phyloP scores from a whole-genome alignment of 148 eudicot genomes.

The Camellia granthamiana region DNA sequence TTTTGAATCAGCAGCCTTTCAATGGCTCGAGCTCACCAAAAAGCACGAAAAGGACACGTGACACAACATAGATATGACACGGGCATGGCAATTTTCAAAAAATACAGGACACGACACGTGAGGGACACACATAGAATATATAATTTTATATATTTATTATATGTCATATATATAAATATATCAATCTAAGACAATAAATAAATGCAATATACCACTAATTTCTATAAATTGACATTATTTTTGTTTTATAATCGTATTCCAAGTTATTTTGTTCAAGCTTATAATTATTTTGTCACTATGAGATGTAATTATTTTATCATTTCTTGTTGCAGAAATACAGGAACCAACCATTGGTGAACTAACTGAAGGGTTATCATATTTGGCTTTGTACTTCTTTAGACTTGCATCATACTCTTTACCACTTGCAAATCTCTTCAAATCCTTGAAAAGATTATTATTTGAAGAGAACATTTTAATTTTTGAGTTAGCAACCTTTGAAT shows the following conservation, averaged over 20 bases:
- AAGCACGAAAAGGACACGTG: too few relatives aligned
- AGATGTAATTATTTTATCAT: conserved; percentile 5
- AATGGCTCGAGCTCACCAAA: conserved; percentile 12
- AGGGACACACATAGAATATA: too few relatives aligned
- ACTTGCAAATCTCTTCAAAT: conserved; percentile 17
- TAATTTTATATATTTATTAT: too few relatives aligned
- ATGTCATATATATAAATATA: too few relatives aligned
- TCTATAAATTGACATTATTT: too few relatives aligned
- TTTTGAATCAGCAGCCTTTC: conserved; percentile 14
- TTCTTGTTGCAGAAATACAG: conserved; percentile 7
- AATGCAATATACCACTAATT: too few relatives aligned
- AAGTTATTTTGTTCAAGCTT: too few relatives aligned
- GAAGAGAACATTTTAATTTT: conserved; percentile 11
- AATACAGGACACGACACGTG: too few relatives aligned
- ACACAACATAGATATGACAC: too few relatives aligned
- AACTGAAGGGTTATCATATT: conserved; percentile 12
- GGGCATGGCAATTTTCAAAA: too few relatives aligned
- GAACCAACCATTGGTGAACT: conserved; percentile 13
- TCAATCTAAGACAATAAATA: too few relatives aligned
- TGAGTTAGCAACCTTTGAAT: conserved; percentile 14
- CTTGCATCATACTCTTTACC: conserved; percentile 9
- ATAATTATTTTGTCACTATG: not conserved
- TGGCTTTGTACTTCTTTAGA: conserved; percentile 19
- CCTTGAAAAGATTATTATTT: conserved; percentile 1
- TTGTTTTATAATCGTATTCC: too few relatives aligned